phyloP scores from a whole-genome alignment of 1,284 basidiomycete species.

The Sporisorium graminicola region DNA sequence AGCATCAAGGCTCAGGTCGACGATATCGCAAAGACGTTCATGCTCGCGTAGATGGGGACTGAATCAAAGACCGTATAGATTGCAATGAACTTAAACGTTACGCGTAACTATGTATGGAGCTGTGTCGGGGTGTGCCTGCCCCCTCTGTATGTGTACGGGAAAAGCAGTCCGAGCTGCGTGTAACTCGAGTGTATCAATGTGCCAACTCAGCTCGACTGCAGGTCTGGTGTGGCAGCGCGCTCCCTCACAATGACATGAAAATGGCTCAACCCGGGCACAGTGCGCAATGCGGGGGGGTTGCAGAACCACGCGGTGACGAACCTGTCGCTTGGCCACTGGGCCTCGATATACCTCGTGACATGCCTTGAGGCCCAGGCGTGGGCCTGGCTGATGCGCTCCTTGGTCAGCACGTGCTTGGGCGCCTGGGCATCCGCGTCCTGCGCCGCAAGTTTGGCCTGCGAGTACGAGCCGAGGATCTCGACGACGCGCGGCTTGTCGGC shows the following conservation, averaged over 20 bases:
- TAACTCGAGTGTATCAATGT: background rate
- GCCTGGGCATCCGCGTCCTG: background rate
- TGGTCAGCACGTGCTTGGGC: no score
- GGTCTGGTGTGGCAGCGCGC: background rate
- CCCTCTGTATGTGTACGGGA: no score
- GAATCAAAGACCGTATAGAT: background rate
- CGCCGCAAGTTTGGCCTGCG: constrained; percentile 26
- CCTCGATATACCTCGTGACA: constrained; percentile 33
- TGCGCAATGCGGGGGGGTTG: constrained; percentile 52
- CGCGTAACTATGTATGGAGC: no score
- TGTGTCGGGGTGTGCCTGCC: no score
- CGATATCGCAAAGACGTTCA: constrained; percentile 36
- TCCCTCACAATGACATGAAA: constrained; percentile 79
- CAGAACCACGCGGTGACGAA: constrained; percentile 56
- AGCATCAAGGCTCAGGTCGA: constrained; percentile 32
- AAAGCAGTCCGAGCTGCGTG: no score
- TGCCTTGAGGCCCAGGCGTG: constrained; percentile 47
- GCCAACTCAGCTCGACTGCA: background rate
- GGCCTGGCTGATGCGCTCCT: constrained; percentile 17
- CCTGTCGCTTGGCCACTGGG: constrained; percentile 25
- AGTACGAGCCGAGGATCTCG: constrained; percentile 16
- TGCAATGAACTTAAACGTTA: background rate
- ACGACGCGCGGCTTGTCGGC: background rate
- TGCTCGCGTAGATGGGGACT: constrained; percentile 16
- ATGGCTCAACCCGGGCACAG: constrained; percentile 56